These are phyloP conservation scores for Camellia lanceoleosa DNA, from an alignment of 148 eudicot species.

Conservation along the genomic window DNA sequence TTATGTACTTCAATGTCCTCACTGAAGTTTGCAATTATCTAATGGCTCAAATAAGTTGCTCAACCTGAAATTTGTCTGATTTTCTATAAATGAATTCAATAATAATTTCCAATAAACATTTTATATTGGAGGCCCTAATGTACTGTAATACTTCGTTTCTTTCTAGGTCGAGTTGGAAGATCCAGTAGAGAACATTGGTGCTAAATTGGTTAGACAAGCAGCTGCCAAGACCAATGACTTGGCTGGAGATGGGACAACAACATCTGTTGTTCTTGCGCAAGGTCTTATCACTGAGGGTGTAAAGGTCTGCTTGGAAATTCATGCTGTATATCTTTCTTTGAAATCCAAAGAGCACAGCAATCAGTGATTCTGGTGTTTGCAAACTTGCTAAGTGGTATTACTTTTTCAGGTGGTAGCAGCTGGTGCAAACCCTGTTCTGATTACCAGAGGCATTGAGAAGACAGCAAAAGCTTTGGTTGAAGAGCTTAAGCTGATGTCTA, in stretches of 20 bases:
- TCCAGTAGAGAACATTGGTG: slow-evolving; percentile 73
- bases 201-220: slow-evolving; percentile 72
- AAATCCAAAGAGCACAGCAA: neutral
- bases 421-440: slow-evolving; percentile 95
- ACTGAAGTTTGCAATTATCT: neutral
- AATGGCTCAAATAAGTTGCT: neutral
- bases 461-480: slow-evolving; percentile 61
- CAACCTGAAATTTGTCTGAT: neutral
- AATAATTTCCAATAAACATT: neutral
- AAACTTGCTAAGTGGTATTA: neutral
- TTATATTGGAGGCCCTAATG: neutral
- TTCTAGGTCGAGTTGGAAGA: slow-evolving; percentile 68
- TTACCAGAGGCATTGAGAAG: slow-evolving; percentile 95
- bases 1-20: neutral
- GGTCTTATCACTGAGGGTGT: slow-evolving; percentile 75
- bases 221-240: slow-evolving; percentile 77
- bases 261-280: slow-evolving; percentile 74
- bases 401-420: slow-evolving; percentile 82
- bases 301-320: slow-evolving; percentile 39
- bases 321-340: neutral
- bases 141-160: neutral
- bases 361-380: neutral
- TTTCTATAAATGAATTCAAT: neutral
- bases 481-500: slow-evolving; percentile 60
- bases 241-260: slow-evolving; percentile 78